Evolutionary conservation across 768 basidiomycete species (phyloP).

Genomic region (Tricholoma sp.): DNA sequence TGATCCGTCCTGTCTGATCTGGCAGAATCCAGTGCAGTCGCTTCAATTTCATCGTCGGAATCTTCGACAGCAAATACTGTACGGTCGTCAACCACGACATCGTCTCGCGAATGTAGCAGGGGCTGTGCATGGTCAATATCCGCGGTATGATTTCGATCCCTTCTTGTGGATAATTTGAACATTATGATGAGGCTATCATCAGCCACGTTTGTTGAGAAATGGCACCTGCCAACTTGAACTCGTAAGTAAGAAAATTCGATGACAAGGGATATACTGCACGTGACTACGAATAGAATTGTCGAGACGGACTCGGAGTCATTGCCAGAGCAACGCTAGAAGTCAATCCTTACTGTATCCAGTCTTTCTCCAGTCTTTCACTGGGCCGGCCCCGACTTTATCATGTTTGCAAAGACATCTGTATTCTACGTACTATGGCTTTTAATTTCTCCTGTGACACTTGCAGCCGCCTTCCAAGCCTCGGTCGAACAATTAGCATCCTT

Average conservation of each 20-base stretch:
- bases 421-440: slow-evolving; percentile 16
- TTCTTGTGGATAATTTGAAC: slow-evolving; percentile 24
- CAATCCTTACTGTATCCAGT: neutral
- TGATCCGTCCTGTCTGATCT: slow-evolving; percentile 35
- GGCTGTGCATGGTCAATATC: slow-evolving; percentile 49
- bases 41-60: slow-evolving; percentile 43
- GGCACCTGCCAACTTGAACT: neutral
- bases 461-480: slow-evolving; percentile 25
- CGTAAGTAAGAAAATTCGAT: no score
- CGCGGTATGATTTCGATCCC: slow-evolving; percentile 20
- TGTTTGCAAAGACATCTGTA: slow-evolving; percentile 5
- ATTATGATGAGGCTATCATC: slow-evolving; percentile 19
- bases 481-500: slow-evolving; percentile 39
- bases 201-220: neutral
- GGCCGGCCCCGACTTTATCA: slow-evolving; percentile 5
- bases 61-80: slow-evolving; percentile 56
- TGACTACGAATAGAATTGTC: no score
- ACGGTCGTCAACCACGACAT: slow-evolving; percentile 29
- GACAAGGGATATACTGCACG: no score
- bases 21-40: slow-evolving; percentile 25
- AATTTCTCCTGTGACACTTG: slow-evolving; percentile 11
- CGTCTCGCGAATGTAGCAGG: slow-evolving; percentile 46
- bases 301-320: no score
- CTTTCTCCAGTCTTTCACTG: neutral
- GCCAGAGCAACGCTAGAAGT: no score